Percentiles rank a stretch among this genome's conserved stretches.
Conservation (phyloP, 768 basidiomycete genomes). For the Butyriboletus loyo region DNA sequence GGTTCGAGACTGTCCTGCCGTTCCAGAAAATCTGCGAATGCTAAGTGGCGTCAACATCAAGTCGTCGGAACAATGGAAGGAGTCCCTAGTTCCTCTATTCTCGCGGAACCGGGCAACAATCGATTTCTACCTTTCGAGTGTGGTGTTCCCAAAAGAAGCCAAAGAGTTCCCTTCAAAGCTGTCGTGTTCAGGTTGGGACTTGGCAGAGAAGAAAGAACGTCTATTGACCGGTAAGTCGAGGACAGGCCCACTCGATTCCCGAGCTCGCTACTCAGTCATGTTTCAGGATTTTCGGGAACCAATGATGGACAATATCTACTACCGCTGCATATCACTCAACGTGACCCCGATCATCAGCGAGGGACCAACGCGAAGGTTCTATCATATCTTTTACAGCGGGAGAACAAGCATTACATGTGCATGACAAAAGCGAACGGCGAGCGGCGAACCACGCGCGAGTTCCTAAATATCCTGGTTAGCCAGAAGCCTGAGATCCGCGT, state of each 20-base stretch:
- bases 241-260: background rate
- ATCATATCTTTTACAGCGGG: slow-evolving; percentile 32
- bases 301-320: slow-evolving; percentile 39
- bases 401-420: no score
- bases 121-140: slow-evolving; percentile 36
- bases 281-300: slow-evolving; percentile 38
- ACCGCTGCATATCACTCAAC: no score
- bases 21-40: slow-evolving; percentile 19
- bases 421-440: no score
- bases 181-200: slow-evolving; percentile 37
- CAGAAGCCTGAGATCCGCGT: slow-evolving; percentile 42
- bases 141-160: slow-evolving; percentile 39
- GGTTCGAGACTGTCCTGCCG: slow-evolving; percentile 16
- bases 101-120: slow-evolving; percentile 28
- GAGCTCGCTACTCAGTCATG: background rate
- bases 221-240: slow-evolving; percentile 14
- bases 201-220: slow-evolving; percentile 26
- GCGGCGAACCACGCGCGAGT: no score
- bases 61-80: slow-evolving; percentile 26
- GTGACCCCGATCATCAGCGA: no score
- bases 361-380: no score
- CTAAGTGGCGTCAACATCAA: slow-evolving; percentile 27
- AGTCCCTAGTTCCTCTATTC: slow-evolving; percentile 29
- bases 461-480: slow-evolving; percentile 32
- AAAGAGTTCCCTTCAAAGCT: slow-evolving; percentile 36